A percentile compares a stretch with the other conserved stretches of the same genome.
phyloP scores from a whole-genome alignment of 1,139 yeast species.

The Hyphopichia fennica region DNA sequence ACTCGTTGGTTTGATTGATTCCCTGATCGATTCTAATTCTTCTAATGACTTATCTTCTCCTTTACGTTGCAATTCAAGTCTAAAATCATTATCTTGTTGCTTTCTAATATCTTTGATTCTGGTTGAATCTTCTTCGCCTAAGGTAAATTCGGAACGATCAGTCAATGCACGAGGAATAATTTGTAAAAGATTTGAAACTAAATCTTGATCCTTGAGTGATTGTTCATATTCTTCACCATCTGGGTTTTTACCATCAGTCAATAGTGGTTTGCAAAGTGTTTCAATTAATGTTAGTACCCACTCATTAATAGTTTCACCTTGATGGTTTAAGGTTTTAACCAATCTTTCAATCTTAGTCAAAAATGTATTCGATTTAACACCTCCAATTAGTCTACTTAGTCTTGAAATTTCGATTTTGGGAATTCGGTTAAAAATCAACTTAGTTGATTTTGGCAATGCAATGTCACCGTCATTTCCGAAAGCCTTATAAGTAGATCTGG shows the following conservation, averaged over 20 bases:
- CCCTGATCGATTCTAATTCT: constrained; percentile 31
- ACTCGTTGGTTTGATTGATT: constrained; percentile 27
- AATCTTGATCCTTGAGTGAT: constrained; percentile 73
- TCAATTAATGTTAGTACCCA: constrained; percentile 51
- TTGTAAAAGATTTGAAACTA: constrained; percentile 62
- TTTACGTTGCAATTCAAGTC: constrained; percentile 28
- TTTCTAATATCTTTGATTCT: constrained; percentile 21
- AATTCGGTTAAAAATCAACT: constrained; percentile 29
- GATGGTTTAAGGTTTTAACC: constrained; percentile 49
- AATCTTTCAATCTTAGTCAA: constrained; percentile 22
- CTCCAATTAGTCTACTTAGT: constrained; percentile 16
- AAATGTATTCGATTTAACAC: constrained; percentile 21
- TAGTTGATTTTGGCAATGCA: constrained; percentile 37
- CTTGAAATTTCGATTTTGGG: constrained; percentile 26
- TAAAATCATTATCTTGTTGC: constrained; percentile 28
- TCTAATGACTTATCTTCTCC: constrained; percentile 22
- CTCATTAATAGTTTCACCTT: constrained; percentile 54
- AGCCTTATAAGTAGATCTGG: constrained; percentile 21
- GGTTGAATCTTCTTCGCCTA: constrained; percentile 24
- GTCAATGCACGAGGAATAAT: constrained; percentile 54
- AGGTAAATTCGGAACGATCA: constrained; percentile 49
- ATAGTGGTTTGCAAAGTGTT: constrained; percentile 48
- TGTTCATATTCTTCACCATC: constrained; percentile 79
- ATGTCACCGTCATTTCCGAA: constrained; percentile 31
- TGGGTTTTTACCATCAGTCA: constrained; percentile 47